Base-by-base conservation (phyloP, 2,329 filamentous ascomycete species). In the Apiospora kogelbergensis region DNA sequence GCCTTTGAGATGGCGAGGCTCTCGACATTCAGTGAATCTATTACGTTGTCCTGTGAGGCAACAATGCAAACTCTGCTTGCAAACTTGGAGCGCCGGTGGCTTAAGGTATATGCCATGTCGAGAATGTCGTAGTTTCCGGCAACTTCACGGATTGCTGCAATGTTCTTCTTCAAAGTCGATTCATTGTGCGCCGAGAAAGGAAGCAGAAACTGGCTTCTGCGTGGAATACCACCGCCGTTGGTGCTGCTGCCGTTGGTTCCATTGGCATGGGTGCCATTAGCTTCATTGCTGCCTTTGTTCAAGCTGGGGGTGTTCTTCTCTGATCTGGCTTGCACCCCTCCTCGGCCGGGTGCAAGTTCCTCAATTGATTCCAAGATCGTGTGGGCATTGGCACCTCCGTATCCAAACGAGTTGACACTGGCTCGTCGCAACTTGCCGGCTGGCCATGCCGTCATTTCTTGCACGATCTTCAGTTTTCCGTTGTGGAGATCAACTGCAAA, bases 321-420 rank as follows among this genome's bases (percentile, higher is more conserved):
- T 65, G 53, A 5, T 46, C 22, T 3, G 44, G 48, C 40, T 17
- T 45, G 9, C 57, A 42, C 46, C 6, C 41, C 13, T 42, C 40
- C 40, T 67, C 71, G 53, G 71, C 67, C 30, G 64, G 73, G 65
- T 40, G 74, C 63, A 13, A 30, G 17, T 4, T 26, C 44, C 40
- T 69, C 65, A 22, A 72, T 72, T 22, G 74, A 71, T 33, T 78
- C 76, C 2, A 78, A 67, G 9, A 77, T 41, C 9, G 6, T 6
- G 33, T 80, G 79, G 20, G 76, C 78, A 40, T 80, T 80, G 2
- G 78, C 73, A 4, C 79, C 79, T 42, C 79, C 79, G 63, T 76
- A 78, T 9, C 78, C 79, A 65, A 80, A 80, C 33, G 74, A 76
- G 70, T 80, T 80, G 66, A 80, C 73, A 30, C 72, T 74, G 0